These are phyloP conservation scores for Schwanniomyces polymorphus DNA, from an alignment of 805 yeast species.

Conservation along the genomic window DNA sequence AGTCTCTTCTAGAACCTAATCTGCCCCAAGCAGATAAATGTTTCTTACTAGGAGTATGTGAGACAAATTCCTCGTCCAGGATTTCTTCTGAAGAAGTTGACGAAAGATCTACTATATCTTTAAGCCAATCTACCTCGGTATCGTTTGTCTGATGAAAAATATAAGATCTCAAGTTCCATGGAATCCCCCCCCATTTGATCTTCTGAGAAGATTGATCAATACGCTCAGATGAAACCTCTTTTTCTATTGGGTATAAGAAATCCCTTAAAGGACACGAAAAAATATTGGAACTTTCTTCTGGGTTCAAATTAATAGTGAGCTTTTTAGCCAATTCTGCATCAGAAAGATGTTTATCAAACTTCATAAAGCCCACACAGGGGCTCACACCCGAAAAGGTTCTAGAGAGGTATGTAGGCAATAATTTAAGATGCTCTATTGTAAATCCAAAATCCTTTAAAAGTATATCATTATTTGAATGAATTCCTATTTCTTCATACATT, in stretches of 20 bases:
- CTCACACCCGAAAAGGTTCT: slow-evolving; percentile 80
- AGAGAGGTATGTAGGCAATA: slow-evolving; percentile 77
- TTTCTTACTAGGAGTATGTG: slow-evolving; percentile 2
- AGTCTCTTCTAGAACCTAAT: slow-evolving; percentile 37
- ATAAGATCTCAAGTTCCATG: slow-evolving; percentile 64
- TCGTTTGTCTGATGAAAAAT: slow-evolving; percentile 56
- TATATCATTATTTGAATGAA: slow-evolving; percentile 48
- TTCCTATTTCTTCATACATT: slow-evolving; percentile 84
- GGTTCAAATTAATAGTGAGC: slow-evolving; percentile 55
- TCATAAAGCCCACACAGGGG: slow-evolving; percentile 73
- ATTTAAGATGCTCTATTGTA: slow-evolving; percentile 57
- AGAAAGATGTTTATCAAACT: slow-evolving; percentile 22
- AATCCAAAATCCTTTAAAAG: slow-evolving; percentile 51
- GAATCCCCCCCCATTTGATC: slow-evolving; percentile 70
- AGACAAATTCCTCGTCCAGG: slow-evolving; percentile 10
- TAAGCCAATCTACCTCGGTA: slow-evolving; percentile 64
- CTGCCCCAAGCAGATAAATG: slow-evolving; percentile 36
- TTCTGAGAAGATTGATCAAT: slow-evolving; percentile 30
- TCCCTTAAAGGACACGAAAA: slow-evolving; percentile 72
- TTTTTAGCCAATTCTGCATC: slow-evolving; percentile 20
- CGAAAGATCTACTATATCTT: slow-evolving; percentile 53
- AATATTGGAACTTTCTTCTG: slow-evolving; percentile 73
- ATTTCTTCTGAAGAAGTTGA: slow-evolving; percentile 52
- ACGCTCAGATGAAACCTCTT: slow-evolving; percentile 23
- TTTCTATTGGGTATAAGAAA: slow-evolving; percentile 37